Evolutionary conservation across 1,284 basidiomycete species (phyloP).

Genomic region (Cystobasidiaceae sp.): DNA sequence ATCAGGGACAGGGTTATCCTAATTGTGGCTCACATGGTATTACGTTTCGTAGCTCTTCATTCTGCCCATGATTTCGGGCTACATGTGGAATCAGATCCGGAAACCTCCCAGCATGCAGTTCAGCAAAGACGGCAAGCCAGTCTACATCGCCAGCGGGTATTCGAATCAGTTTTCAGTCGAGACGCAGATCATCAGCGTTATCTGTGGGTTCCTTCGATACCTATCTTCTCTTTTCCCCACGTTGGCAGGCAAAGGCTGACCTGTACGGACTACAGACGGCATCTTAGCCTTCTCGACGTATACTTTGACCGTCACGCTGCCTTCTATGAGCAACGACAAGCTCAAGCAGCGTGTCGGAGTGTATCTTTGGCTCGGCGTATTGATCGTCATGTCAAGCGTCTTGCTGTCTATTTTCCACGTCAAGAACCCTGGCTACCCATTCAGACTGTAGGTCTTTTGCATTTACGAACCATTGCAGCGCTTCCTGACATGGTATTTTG

Average conservation of each 20-base stretch:
- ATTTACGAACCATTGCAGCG: neutral
- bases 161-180: conserved; percentile 90
- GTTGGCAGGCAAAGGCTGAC: neutral
- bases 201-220: conserved; percentile 64
- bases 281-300: conserved; percentile 72
- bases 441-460: conserved; percentile 13
- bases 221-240: neutral
- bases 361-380: conserved; percentile 80
- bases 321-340: conserved; percentile 64
- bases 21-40: too few species aligned
- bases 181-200: conserved; percentile 74
- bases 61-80: conserved; percentile 79
- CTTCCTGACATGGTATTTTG: too few species aligned
- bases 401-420: conserved; percentile 82
- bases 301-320: conserved; percentile 75
- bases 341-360: conserved; percentile 74
- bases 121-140: conserved; percentile 52
- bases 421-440: conserved; percentile 52
- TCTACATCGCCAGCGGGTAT: conserved; percentile 82
- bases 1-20: too few species aligned
- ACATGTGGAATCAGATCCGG: conserved; percentile 96
- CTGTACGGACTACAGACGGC: conserved; percentile 66
- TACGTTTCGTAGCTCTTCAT: conserved; percentile 49
- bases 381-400: conserved; percentile 79
- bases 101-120: conserved; percentile 64